phyloP scores from a whole-genome alignment of 306 rosid species.

The Canavalia gladiata region DNA sequence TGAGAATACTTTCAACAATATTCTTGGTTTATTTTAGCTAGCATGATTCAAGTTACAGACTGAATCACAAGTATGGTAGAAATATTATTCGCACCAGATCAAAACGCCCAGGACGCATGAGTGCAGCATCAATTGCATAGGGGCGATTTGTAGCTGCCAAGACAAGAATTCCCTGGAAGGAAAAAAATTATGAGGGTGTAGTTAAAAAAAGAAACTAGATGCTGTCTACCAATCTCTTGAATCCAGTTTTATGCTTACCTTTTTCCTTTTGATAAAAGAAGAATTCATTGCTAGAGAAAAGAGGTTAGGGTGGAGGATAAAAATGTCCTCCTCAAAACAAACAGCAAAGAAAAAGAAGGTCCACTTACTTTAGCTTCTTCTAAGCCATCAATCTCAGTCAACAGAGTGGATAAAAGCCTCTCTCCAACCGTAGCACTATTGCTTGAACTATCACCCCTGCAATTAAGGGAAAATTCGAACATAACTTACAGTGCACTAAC shows the following conservation, averaged over 20 bases:
- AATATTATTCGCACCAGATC: conserved; percentile 67
- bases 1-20: not conserved
- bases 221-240: conserved; percentile 32
- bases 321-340: conserved; percentile 10
- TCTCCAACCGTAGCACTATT: conserved; percentile 71
- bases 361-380: conserved; percentile 86
- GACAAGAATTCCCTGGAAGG: conserved; percentile 83
- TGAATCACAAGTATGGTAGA: conserved; percentile 1
- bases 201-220: conserved; percentile 34
- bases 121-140: conserved; percentile 86
- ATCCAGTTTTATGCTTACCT: conserved; percentile 20
- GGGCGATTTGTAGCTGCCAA: conserved; percentile 98
- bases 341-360: conserved; percentile 3
- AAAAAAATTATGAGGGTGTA: conserved; percentile 22
- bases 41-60: not conserved
- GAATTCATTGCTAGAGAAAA: conserved; percentile 14
- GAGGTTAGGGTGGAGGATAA: not conserved
- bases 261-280: conserved; percentile 14
- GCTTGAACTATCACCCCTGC: conserved; percentile 87
- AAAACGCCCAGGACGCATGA: conserved; percentile 95
- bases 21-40: not conserved
- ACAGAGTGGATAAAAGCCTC: conserved; percentile 90
- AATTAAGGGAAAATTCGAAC: conserved; percentile 42
- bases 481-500: conserved; percentile 14
- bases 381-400: conserved; percentile 96